Percentiles rank a stretch among this genome's conserved stretches.
Conservation (phyloP, 1,139 yeast genomes). For the Arxiozyma slooffiae region DNA sequence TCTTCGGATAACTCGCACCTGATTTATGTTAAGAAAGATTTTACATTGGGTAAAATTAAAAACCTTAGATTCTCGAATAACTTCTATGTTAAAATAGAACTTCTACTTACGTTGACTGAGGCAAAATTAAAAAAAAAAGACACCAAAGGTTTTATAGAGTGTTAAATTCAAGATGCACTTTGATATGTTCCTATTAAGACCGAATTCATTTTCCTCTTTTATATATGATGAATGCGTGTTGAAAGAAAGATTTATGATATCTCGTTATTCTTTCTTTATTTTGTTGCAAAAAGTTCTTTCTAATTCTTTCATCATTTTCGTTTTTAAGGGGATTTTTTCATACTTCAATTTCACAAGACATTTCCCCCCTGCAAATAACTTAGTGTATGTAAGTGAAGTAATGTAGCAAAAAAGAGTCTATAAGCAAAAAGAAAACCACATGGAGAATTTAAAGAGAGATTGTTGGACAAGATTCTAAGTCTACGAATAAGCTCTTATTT, state of each 20-base stretch:
- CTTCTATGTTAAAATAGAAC: neutral
- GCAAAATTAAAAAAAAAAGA: too few relatives aligned
- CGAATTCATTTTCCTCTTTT: neutral
- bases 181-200: neutral
- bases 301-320: neutral
- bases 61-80: constrained; percentile 16
- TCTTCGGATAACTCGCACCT: constrained; percentile 12
- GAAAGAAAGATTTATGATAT: too few relatives aligned
- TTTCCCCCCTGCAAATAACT: too few relatives aligned
- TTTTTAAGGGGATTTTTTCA: too few relatives aligned
- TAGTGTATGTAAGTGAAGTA: neutral
- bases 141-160: neutral
- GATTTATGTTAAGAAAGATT: constrained; percentile 11
- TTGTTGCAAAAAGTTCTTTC: neutral
- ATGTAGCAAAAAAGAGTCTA: neutral
- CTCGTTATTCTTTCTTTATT: too few relatives aligned
- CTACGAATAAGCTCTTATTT: too few relatives aligned
- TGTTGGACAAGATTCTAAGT: too few relatives aligned
- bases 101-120: neutral
- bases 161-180: neutral
- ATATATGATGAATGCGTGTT: too few relatives aligned
- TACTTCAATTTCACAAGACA: neutral
- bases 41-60: constrained; percentile 20
- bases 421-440: neutral
- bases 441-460: neutral